Percentiles rank a stretch among this genome's conserved stretches.
Evolutionary conservation across 805 yeast species (phyloP).

Genomic region (Peterozyma toletana): DNA sequence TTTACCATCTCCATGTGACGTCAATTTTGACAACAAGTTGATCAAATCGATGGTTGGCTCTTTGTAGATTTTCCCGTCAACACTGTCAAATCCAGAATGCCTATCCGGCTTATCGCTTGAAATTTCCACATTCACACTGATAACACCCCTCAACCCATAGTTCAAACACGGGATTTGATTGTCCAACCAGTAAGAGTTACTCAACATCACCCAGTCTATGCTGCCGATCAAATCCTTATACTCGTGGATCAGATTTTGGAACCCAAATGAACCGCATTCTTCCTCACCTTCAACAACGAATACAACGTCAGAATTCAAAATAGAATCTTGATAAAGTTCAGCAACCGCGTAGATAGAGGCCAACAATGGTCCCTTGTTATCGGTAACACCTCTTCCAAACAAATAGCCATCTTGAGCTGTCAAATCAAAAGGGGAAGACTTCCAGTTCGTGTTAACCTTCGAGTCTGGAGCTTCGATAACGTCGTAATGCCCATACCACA

Average conservation of each 20-base stretch:
- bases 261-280: conserved; percentile 87
- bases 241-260: conserved; percentile 54
- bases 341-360: conserved; percentile 88
- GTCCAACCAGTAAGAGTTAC: conserved; percentile 93
- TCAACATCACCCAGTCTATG: conserved; percentile 83
- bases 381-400: conserved; percentile 90
- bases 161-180: conserved; percentile 85
- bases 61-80: conserved; percentile 84
- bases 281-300: conserved; percentile 94
- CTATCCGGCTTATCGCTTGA: conserved; percentile 75
- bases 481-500: conserved; percentile 97
- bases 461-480: conserved; percentile 69
- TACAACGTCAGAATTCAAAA: conserved; percentile 64
- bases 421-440: conserved; percentile 69
- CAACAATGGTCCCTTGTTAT: conserved; percentile 88
- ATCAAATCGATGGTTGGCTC: conserved; percentile 89
- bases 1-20: conserved; percentile 41
- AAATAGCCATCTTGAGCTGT: conserved; percentile 78
- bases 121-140: conserved; percentile 70
- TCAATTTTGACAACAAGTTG: conserved; percentile 59
- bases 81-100: conserved; percentile 96
- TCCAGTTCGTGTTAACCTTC: conserved; percentile 46
- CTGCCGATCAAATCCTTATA: conserved; percentile 51
- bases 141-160: conserved; percentile 89
- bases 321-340: conserved; percentile 43